Percentiles rank a stretch among this genome's conserved stretches.
Evolutionary conservation across 768 basidiomycete genomes (phyloP).

Genomic region (Xerocomellus dryophilus): DNA sequence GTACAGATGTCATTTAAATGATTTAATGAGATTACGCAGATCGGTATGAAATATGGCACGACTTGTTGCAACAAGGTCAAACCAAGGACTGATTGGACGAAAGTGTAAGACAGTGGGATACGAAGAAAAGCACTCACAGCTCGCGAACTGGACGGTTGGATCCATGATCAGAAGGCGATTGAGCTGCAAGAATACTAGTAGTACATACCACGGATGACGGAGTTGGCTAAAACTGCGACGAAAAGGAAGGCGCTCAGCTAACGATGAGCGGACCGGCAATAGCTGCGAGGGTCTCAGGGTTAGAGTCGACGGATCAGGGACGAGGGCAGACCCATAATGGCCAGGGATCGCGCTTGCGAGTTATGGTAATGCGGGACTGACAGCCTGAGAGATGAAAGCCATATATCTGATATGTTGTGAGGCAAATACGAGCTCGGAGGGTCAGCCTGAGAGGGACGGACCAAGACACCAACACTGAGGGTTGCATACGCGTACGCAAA

Average conservation of each 20-base stretch:
- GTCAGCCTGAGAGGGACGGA: conserved; percentile 20
- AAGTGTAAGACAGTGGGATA: background rate
- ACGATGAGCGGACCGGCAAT: conserved; percentile 81
- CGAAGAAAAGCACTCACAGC: conserved; percentile 40
- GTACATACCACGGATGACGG: conserved; percentile 73
- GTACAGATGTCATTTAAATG: background rate
- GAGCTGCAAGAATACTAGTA: background rate
- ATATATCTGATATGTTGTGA: conserved; percentile 55
- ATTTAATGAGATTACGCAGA: conserved; percentile 5
- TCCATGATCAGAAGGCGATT: conserved; percentile 4
- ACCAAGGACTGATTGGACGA: too few relatives aligned
- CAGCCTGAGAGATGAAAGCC: conserved; percentile 84
- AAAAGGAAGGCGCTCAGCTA: conserved; percentile 80
- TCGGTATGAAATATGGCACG: conserved; percentile 19
- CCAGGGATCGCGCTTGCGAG: conserved; percentile 84
- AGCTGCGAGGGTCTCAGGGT: conserved; percentile 42
- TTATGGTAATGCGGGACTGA: conserved; percentile 86
- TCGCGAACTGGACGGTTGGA: conserved; percentile 47
- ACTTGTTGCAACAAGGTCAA: conserved; percentile 23
- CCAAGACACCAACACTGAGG: conserved; percentile 71
- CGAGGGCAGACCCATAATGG: conserved; percentile 67
- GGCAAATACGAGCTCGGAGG: background rate
- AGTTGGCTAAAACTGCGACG: conserved; percentile 83
- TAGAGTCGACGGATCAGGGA: background rate
- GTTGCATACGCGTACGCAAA: conserved; percentile 84